Percentiles rank a stretch among this genome's conserved stretches.
Conservation (phyloP, 1,139 yeast genomes). For the Nematodospora anomalae region DNA sequence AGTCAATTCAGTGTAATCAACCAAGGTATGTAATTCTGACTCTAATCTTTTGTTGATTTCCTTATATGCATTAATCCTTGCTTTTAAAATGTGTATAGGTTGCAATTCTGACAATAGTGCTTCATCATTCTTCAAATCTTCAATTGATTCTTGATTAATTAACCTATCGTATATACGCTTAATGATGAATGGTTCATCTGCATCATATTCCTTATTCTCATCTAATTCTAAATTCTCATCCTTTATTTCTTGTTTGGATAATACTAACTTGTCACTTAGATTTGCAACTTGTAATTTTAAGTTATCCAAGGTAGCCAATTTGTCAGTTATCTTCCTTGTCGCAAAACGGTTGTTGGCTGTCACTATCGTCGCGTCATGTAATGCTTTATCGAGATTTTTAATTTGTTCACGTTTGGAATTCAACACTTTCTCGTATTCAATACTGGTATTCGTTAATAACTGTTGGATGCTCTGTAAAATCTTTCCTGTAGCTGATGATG, state of each 20-base stretch:
- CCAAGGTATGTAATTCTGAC: slow-evolving; percentile 53
- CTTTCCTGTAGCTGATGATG: slow-evolving; percentile 25
- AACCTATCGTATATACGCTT: slow-evolving; percentile 55
- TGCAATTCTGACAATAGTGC: slow-evolving; percentile 45
- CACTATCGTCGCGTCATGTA: slow-evolving; percentile 44
- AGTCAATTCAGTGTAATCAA: slow-evolving; percentile 63
- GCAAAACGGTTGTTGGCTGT: slow-evolving; percentile 47
- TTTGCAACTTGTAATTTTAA: slow-evolving; percentile 47
- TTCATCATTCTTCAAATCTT: slow-evolving; percentile 26
- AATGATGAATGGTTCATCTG: slow-evolving; percentile 82
- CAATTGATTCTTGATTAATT: slow-evolving; percentile 31
- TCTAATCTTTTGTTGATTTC: slow-evolving; percentile 33
- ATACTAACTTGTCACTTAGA: slow-evolving; percentile 37
- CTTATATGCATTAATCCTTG: slow-evolving; percentile 78
- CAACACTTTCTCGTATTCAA: slow-evolving; percentile 40
- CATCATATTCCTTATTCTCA: slow-evolving; percentile 50
- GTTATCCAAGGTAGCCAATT: slow-evolving; percentile 39
- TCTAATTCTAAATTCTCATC: slow-evolving; percentile 17
- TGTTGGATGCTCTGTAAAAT: slow-evolving; percentile 46
- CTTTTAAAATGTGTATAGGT: slow-evolving; percentile 63
- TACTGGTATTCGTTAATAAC: slow-evolving; percentile 37
- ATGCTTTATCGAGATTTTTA: slow-evolving; percentile 35
- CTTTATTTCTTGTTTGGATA: slow-evolving; percentile 26
- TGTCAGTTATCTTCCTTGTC: slow-evolving; percentile 39
- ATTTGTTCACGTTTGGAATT: slow-evolving; percentile 41